Base-by-base conservation (phyloP, 2,329 filamentous ascomycete genomes). In the Colletotrichum gigasporum region DNA sequence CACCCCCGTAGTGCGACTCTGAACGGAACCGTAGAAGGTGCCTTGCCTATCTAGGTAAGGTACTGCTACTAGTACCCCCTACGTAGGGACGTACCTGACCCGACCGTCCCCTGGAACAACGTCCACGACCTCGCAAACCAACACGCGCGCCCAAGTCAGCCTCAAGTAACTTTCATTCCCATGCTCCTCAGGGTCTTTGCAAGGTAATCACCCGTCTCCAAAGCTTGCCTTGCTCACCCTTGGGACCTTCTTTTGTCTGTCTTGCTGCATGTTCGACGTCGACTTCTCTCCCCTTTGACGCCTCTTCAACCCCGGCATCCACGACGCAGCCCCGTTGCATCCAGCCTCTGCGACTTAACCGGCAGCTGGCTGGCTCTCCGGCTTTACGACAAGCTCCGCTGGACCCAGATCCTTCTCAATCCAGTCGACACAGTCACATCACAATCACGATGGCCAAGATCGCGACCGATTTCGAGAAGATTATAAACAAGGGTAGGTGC, bases 391-490 rank as follows among this genome's bases (percentile, higher is more conserved):
- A 3, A 47, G 20, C 41, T 30, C 42, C n/a, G 26, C 11, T 22
- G 16, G 12, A 35, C 18, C 18, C 14, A 18, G 18, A 20, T 30
- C 24, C 37, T 39, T 56, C 5, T 14, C 3, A 11, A 37, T 4
- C 5, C 20, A 28, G 28, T 12, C 39, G n/a, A n/a, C 22, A 6
- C 12, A 22, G 18, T 18, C 47, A 8, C 28, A 34, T 30, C 9
- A 12, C 30, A 54, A 24, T 42, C 68, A 74, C 39, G 64, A 83
- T 83, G 80, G 73, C 76, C 66, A 77, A 82, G 64, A 72, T 77
- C 47, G 82, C 82, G 37, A 74, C 76, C 26, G 82, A 86, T 47
- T 85, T 87, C 66, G 81, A 86, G 71, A 84, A 83, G 74, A 83
- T 87, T 67, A 86, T 87, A 71, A 74, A 84, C 44, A 79, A 82